These are phyloP conservation scores for Geopyxis carbonaria DNA, from an alignment of 495 filamentous ascomycete species.

Conservation along the genomic window DNA sequence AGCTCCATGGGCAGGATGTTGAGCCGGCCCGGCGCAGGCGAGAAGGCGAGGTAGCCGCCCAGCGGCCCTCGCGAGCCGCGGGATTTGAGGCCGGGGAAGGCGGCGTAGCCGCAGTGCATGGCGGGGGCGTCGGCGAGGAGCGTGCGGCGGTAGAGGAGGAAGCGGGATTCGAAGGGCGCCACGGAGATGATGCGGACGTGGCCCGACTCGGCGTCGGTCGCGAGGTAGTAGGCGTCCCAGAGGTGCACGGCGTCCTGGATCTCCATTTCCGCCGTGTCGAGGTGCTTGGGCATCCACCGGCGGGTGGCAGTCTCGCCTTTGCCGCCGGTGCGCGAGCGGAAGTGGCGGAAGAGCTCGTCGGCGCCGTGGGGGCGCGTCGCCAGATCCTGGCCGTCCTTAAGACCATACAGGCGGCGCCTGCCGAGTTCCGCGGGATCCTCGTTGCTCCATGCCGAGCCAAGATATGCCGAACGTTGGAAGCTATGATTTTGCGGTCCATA, in stretches of 20 bases:
- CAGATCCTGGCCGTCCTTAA: constrained; percentile 16
- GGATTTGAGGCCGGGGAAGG: constrained; percentile 7
- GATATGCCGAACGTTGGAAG: constrained; percentile 12
- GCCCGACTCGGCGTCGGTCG: constrained; percentile 12
- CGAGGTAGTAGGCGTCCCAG: constrained; percentile 19
- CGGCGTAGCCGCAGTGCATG: constrained; percentile 13
- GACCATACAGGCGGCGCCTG: constrained; percentile 5
- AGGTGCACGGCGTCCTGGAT: constrained; percentile 15
- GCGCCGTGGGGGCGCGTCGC: constrained; percentile 7
- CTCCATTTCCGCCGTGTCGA: constrained; percentile 4
- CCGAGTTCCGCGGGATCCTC: constrained; percentile 15
- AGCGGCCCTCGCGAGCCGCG: background rate
- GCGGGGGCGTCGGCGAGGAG: background rate
- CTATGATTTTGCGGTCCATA: constrained; percentile 3
- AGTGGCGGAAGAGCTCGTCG: constrained; percentile 13
- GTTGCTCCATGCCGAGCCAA: constrained; percentile 18
- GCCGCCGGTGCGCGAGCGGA: background rate
- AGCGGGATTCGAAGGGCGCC: constrained; percentile 12
- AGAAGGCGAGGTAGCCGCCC: constrained; percentile 16
- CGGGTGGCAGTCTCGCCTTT: constrained; percentile 8
- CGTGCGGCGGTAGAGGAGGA: constrained; percentile 12
- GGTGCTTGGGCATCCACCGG: constrained; percentile 4
- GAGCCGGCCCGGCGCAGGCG: constrained; percentile 12
- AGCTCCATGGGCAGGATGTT: constrained; percentile 12
- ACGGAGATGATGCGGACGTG: constrained; percentile 14